phyloP scores from a whole-genome alignment of 352 stramenopile genomes.

The Globisporangium nodosum region DNA sequence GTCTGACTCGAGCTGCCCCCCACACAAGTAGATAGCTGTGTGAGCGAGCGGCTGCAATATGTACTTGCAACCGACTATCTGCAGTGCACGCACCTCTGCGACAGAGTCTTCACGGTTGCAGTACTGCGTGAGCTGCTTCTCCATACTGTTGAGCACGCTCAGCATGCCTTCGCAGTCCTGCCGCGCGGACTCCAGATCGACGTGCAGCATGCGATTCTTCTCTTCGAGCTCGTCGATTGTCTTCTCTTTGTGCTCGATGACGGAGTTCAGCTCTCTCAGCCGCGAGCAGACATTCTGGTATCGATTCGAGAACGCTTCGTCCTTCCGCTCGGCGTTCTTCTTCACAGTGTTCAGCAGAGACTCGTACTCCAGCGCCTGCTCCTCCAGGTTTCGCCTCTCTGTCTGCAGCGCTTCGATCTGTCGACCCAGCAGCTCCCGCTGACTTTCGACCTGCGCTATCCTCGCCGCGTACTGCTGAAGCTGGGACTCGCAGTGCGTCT shows the following conservation, averaged over 20 bases:
- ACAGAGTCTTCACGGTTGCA: slow-evolving; percentile 68
- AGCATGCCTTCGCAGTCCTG: slow-evolving; percentile 83
- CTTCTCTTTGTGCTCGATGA: slow-evolving; percentile 52
- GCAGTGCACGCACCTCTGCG: slow-evolving; percentile 31
- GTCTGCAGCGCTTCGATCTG: slow-evolving; percentile 27
- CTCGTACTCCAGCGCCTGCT: slow-evolving; percentile 58
- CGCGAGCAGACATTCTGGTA: slow-evolving; percentile 72
- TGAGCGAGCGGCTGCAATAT: not conserved
- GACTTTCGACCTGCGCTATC: slow-evolving; percentile 58
- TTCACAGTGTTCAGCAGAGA: slow-evolving; percentile 55
- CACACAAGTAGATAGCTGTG: not conserved
- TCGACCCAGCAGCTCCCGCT: slow-evolving; percentile 36
- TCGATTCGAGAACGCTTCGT: slow-evolving; percentile 45
- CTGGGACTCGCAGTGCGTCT: slow-evolving; percentile 55
- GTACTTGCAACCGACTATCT: not conserved
- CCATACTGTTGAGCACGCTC: slow-evolving; percentile 76
- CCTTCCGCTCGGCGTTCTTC: slow-evolving; percentile 45
- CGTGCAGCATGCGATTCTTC: slow-evolving; percentile 22
- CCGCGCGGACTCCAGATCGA: slow-evolving; percentile 59
- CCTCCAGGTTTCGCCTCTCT: slow-evolving; percentile 35
- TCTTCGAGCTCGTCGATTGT: slow-evolving; percentile 50
- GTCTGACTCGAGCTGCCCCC: slow-evolving; percentile 52
- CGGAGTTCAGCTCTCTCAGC: slow-evolving; percentile 52
- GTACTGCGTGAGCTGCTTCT: slow-evolving; percentile 80
- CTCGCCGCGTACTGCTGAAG: slow-evolving; percentile 60